Evolutionary conservation across 2,329 filamentous ascomycete species (phyloP), one percentile per base, ranked within the genome.

Genomic region (Diaporthe eres): DNA sequence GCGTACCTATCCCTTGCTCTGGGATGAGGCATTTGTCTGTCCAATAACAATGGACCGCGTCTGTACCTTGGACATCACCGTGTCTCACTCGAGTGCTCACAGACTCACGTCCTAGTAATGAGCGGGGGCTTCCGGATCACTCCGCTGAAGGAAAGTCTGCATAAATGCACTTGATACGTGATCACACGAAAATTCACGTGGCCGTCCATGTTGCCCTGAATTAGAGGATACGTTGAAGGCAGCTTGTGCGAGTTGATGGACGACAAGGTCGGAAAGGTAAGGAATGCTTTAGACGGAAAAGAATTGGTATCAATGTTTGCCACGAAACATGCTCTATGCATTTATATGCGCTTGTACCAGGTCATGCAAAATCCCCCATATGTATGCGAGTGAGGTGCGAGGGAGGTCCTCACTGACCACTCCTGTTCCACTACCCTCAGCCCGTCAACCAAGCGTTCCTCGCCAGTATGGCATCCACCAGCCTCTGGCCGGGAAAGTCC

Each of bases 401-500:
- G 13, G 22, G 8, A 22, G 3, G 0, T 53, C 9, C 47, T n/a
- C 3, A 8, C 4, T 1, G n/a, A 67, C 51, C 67, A 28, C 22
- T 28, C 6, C 28, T 15, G 22, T 4, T 28, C 34, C n/a, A 15
- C 8, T n/a, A 15, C 22, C 65, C n/a, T 70, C 34, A 70, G 4
- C 73, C 57, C 75, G 53, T 72, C 76, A 84, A 70, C 71, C 80
- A 80, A 31, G 78, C 78, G 76, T 88, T 88, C 80, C 85, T 85
- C 49, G 77, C 80, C 71, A 89, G 75, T 13, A 89, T 82, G 31
- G 81, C 83, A 39, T 86, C 82, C 51, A 89, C 83, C 42, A 87
- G 81, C 63, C 81, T 82, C 77, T 80, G 81, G 3, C 87, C 87
- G 0, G 87, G 87, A 65, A 89, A 89, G 75, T 89, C 87, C 2